Evolutionary conservation across 2,329 filamentous ascomycete species (phyloP).

Genomic region (Pseudohalonectria lignicola): DNA sequence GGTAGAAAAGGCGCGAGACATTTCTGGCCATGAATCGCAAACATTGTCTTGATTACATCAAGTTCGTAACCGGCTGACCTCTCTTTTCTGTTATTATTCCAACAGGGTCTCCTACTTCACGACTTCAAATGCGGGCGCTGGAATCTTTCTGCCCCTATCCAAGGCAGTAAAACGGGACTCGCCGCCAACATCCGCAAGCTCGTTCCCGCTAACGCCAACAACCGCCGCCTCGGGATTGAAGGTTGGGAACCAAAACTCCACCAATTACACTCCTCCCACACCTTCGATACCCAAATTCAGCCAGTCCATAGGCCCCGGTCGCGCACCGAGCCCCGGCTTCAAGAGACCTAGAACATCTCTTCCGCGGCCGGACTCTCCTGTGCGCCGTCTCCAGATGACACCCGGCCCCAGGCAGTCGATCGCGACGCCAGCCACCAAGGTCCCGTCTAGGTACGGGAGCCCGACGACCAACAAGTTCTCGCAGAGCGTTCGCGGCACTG

Average conservation of each 20-base stretch:
- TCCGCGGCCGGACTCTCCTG: constrained; percentile 79
- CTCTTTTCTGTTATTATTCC: too few species aligned
- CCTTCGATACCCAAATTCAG: constrained; percentile 69
- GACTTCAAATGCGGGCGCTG: constrained; percentile 66
- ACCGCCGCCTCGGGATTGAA: constrained; percentile 49
- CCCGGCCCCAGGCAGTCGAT: constrained; percentile 47
- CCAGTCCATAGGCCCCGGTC: constrained; percentile 70
- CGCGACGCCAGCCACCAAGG: constrained; percentile 36
- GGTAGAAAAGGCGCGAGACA: too few species aligned
- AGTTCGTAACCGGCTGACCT: too few species aligned
- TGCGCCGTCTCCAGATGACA: constrained; percentile 56
- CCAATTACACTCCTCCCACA: constrained; percentile 52
- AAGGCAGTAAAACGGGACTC: constrained; percentile 64
- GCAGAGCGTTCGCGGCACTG: constrained; percentile 50
- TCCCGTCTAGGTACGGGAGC: constrained; percentile 49
- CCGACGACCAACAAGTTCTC: constrained; percentile 52
- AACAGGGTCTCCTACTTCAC: constrained; percentile 65
- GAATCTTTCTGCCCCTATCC: constrained; percentile 84
- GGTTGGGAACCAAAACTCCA: constrained; percentile 43
- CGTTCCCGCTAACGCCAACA: constrained; percentile 56
- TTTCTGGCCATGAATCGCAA: too few species aligned
- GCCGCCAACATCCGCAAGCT: constrained; percentile 33
- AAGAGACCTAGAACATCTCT: constrained; percentile 63
- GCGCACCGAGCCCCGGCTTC: constrained; percentile 59
- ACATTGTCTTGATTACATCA: too few species aligned